Evolutionary conservation across 2,329 filamentous ascomycete genomes (phyloP), one percentile per base, ranked within the genome.

Genomic region (Cryphonectria radicalis): DNA sequence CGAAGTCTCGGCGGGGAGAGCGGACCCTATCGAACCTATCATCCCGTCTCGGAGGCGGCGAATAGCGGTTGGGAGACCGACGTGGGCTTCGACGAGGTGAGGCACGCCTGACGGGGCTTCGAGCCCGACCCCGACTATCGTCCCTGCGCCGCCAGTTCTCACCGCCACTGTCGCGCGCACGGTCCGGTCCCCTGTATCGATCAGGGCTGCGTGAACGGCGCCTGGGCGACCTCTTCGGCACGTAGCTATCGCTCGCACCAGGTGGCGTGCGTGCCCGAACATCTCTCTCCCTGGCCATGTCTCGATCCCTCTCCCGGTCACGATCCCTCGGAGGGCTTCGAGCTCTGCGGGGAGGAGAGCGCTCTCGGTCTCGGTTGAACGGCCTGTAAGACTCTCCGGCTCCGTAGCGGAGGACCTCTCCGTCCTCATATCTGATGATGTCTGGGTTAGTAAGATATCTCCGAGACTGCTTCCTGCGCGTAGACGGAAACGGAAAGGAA

Each of bases 371-470:
- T 40, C 77, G 74, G 60, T 88, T 88, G 71, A 86, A 89, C 14
- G 88, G 88, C 72, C 88, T 82, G 82, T 88, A 90, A 53, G 87
- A 89, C 79, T 90, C 88, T 71, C 88, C 88, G 17, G 88, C 88
- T 67, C 88, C 88, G 77, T 89, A 90, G 76, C 88, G 83, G 74
- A 88, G 86, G 68, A 90, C 88, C 80, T 90, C 88, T 62, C 88
- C 88, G 74, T 90, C 88, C 74, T 90, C 87, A 76, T 88, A 90
- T 77, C 87, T 89, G 72, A 42, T 65, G 35, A 62, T 8, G 3
- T 35, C 11, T 10, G 1, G 10, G 72, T 78, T 70, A 78, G 76
- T 73, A 68, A 10, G 43, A 11, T 4, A 8, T 11, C 28, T 50
- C 17, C 22, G 57, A 43, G 37, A 37, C 14, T 42, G 25, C n/a